A percentile compares a stretch with the other conserved stretches of the same genome.
These are phyloP conservation scores for Aegilops speltoides DNA, from an alignment of 176 grass and related monocot species.

Conservation along the genomic window DNA sequence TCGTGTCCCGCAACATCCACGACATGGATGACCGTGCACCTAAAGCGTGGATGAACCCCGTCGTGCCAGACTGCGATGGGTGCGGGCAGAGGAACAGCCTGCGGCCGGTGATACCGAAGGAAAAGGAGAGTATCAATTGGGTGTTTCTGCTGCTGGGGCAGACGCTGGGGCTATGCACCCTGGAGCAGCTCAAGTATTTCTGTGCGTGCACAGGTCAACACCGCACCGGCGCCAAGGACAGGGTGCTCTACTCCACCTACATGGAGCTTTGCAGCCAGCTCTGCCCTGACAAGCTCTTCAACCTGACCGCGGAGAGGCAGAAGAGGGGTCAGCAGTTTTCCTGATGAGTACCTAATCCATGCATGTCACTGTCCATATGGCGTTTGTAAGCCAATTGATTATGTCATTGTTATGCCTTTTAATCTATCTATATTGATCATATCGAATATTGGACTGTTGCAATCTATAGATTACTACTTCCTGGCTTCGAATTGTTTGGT, in stretches of 20 bases:
- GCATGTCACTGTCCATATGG: background rate
- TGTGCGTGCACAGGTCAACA: slow-evolving; percentile 43
- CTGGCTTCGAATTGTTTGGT: too few relatives aligned
- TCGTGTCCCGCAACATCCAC: slow-evolving; percentile 5
- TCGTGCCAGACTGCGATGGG: slow-evolving; percentile 14
- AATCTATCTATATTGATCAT: too few relatives aligned
- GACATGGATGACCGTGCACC: slow-evolving; percentile 50
- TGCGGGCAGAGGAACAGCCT: slow-evolving; percentile 32
- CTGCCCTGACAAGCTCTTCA: slow-evolving; percentile 21
- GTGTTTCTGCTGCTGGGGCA: slow-evolving; percentile 55
- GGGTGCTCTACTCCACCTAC: slow-evolving; percentile 51
- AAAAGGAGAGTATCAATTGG: slow-evolving; percentile 67
- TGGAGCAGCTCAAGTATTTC: slow-evolving; percentile 70
- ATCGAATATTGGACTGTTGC: too few relatives aligned
- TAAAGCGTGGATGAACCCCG: slow-evolving; percentile 11
- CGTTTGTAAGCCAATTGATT: too few relatives aligned
- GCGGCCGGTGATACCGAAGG: slow-evolving; percentile 31
- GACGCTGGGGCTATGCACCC: slow-evolving; percentile 42
- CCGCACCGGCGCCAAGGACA: slow-evolving; percentile 57
- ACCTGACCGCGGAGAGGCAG: background rate
- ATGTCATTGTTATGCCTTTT: too few relatives aligned
- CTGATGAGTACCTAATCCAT: background rate
- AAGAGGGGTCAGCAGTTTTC: background rate
- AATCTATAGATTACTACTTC: too few relatives aligned
- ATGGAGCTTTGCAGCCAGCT: slow-evolving; percentile 58